These are phyloP conservation scores for Beta lomatogona DNA, from an alignment of 179 eudicot genomes.

Conservation along the genomic window DNA sequence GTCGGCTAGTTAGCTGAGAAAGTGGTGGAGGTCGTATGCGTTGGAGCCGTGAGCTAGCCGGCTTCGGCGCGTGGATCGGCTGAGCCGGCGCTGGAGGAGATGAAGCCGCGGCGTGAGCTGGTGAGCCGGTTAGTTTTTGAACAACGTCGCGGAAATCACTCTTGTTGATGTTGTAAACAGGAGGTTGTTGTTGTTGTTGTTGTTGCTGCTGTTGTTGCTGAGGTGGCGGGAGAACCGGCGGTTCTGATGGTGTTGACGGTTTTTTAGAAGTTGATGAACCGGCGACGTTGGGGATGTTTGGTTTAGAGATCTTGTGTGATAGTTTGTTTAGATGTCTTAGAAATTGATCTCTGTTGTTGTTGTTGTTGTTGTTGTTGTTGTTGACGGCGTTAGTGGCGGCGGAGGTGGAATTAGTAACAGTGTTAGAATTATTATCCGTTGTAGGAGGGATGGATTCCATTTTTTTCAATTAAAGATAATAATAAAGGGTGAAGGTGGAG, in stretches of 20 bases:
- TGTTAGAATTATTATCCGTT: background rate
- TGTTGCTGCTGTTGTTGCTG: slow-evolving; percentile 50
- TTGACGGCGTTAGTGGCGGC: background rate
- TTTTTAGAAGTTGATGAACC: background rate
- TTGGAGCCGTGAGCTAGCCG: slow-evolving; percentile 72
- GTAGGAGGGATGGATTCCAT: background rate
- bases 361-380: background rate
- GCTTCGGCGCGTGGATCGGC: slow-evolving; percentile 49
- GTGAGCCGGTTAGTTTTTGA: slow-evolving; percentile 82
- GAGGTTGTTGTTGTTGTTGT: slow-evolving; percentile 59
- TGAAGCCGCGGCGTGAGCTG: slow-evolving; percentile 54
- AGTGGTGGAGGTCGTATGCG: slow-evolving; percentile 91
- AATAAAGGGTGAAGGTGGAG: background rate
- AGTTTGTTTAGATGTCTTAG: slow-evolving; percentile 55
- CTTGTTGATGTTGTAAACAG: slow-evolving; percentile 84
- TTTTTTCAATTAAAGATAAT: too few species aligned
- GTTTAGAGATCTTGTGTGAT: slow-evolving; percentile 71
- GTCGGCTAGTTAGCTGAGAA: slow-evolving; percentile 51
- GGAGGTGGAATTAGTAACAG: background rate
- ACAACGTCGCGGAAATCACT: slow-evolving; percentile 87
- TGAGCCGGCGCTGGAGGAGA: slow-evolving; percentile 41
- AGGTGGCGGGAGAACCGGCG: slow-evolving; percentile 18
- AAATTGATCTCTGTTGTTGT: slow-evolving; percentile 36
- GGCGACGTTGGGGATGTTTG: slow-evolving; percentile 18
- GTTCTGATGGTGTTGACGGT: slow-evolving; percentile 24